Percentiles rank a stretch among this genome's conserved stretches.
Evolutionary conservation across 148 eudicot species (phyloP).

Genomic region (Pouteria glomerata): DNA sequence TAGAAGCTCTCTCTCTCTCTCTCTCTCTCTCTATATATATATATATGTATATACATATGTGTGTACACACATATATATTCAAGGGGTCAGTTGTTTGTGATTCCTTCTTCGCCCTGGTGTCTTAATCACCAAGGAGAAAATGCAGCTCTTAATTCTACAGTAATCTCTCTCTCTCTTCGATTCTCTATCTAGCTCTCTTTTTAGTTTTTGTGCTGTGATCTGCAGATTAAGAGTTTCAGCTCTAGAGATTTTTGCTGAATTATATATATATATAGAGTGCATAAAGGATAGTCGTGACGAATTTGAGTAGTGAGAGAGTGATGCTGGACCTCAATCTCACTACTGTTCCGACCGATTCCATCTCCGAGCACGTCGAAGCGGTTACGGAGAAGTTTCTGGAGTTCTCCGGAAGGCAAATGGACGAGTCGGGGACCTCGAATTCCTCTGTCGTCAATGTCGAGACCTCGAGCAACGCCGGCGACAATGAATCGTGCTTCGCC

Average conservation of each 20-base stretch:
- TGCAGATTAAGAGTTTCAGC: neutral
- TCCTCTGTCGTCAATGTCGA: constrained; percentile 38
- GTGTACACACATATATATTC: too few relatives aligned
- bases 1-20: too few relatives aligned
- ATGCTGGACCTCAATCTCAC: constrained; percentile 32
- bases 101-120: too few relatives aligned
- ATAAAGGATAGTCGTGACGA: neutral
- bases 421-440: constrained; percentile 32
- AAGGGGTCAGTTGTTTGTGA: too few relatives aligned
- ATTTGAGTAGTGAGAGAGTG: neutral
- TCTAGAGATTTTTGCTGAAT: neutral
- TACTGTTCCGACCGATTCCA: constrained; percentile 3
- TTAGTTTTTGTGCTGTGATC: neutral
- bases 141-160: neutral
- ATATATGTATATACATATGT: too few relatives aligned
- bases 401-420: constrained; percentile 18
- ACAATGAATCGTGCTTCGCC: constrained; percentile 27
- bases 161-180: neutral
- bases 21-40: too few relatives aligned
- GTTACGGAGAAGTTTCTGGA: constrained; percentile 15
- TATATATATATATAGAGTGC: neutral
- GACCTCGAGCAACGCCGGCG: constrained; percentile 21
- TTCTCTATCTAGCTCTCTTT: neutral
- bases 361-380: constrained; percentile 9
- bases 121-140: too few relatives aligned